Evolutionary conservation across 2,329 filamentous ascomycete genomes (phyloP).

Genomic region (Colletotrichum melonis): DNA sequence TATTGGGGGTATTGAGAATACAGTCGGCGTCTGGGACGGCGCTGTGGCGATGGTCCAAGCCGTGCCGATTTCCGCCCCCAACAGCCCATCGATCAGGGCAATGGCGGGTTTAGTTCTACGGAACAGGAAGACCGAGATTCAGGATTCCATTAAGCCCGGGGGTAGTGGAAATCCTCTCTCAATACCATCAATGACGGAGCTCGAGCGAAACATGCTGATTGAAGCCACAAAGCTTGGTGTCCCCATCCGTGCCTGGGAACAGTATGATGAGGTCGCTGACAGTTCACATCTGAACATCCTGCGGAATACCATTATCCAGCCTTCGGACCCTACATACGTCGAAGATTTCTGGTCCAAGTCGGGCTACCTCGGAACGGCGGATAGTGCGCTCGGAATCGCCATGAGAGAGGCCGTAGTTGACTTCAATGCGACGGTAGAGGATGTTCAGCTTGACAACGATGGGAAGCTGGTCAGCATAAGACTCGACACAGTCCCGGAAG

Average conservation of each 20-base stretch:
- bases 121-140: slow-evolving; percentile 14
- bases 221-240: slow-evolving; percentile 31
- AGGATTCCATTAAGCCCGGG: slow-evolving; percentile 23
- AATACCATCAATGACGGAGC: background rate
- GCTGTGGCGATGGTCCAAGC: slow-evolving; percentile 38
- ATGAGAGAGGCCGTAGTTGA: slow-evolving; percentile 21
- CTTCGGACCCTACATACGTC: slow-evolving; percentile 30
- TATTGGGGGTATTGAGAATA: slow-evolving; percentile 39
- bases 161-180: slow-evolving; percentile 25
- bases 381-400: slow-evolving; percentile 25
- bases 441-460: background rate
- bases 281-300: background rate
- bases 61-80: slow-evolving; percentile 36
- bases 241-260: slow-evolving; percentile 26
- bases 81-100: slow-evolving; percentile 32
- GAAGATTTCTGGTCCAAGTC: slow-evolving; percentile 37
- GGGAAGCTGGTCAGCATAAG: background rate
- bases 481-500: background rate
- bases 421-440: slow-evolving; percentile 11
- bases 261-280: slow-evolving; percentile 17
- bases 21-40: slow-evolving; percentile 39
- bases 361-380: slow-evolving; percentile 35
- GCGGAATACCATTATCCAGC: slow-evolving; percentile 3
- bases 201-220: slow-evolving; percentile 4
- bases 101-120: slow-evolving; percentile 25